These are phyloP conservation scores for Rhodotorula sp. DNA, from an alignment of 1,284 basidiomycete genomes.

Conservation along the genomic window DNA sequence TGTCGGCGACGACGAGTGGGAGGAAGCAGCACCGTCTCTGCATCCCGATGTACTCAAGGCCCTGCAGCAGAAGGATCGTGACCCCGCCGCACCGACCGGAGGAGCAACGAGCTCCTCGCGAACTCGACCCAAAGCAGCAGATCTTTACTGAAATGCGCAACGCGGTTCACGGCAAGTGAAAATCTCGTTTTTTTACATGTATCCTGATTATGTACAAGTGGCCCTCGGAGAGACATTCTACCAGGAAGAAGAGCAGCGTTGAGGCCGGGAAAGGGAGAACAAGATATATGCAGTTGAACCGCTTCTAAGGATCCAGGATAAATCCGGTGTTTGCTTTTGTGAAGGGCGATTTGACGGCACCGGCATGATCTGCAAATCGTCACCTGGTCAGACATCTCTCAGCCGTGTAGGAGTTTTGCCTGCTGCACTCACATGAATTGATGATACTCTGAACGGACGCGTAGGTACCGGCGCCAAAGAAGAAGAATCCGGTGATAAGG, in stretches of 20 bases:
- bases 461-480: slow-evolving; percentile 55
- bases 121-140: slow-evolving; percentile 39
- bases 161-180: background rate
- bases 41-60: slow-evolving; percentile 28
- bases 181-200: background rate
- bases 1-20: slow-evolving; percentile 54
- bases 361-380: slow-evolving; percentile 7
- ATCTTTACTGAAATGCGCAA: slow-evolving; percentile 40
- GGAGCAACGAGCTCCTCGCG: slow-evolving; percentile 40
- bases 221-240: too few species aligned
- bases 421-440: slow-evolving; percentile 45
- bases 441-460: slow-evolving; percentile 55
- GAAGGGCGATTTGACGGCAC: slow-evolving; percentile 33
- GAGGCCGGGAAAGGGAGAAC: background rate
- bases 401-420: too few species aligned
- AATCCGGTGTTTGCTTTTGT: slow-evolving; percentile 33
- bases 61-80: slow-evolving; percentile 20
- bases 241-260: too few species aligned
- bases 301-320: slow-evolving; percentile 5
- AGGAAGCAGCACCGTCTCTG: slow-evolving; percentile 44
- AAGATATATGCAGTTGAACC: background rate
- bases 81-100: slow-evolving; percentile 43
- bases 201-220: too few species aligned
- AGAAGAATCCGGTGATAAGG: slow-evolving; percentile 44
- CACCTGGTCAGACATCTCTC: too few species aligned